Base-by-base conservation (phyloP, 78 protist species). In the Dictyostelium firmibasis region DNA sequence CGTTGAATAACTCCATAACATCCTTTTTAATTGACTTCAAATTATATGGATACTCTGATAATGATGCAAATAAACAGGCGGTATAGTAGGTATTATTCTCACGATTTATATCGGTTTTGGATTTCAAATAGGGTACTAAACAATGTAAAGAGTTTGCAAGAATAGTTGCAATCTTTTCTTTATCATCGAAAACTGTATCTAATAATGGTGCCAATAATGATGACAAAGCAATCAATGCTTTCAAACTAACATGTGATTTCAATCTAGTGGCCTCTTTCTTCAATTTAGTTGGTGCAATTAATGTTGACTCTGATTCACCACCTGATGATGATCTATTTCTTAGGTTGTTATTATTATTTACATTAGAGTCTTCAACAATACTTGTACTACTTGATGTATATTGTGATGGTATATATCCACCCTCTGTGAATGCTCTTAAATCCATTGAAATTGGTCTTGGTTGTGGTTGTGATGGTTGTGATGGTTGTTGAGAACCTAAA, bases 1-100 rank as follows among this genome's bases (percentile, higher is more conserved):
- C 94, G 70, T 43, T 23, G 33, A 89, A 89, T 4, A 89, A 67
- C 16, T 89, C 94, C 16, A 89, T 18, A 18, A 81, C 86, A 74
- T 92, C 92, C 35, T 85, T 92, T 84, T 50, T 81, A 83, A 92
- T 85, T 23, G 92, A 92, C 36, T 92, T 84, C 11, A 84, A 44
- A 29, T 85, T 92, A 23, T 92, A 92, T 44, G 92, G 43, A 83
- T 72, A 92, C 25, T 92, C 91, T 16, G 96, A 64, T 5, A 85
- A n/a, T 41, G 91, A 92, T 13, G 86, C 16, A 36, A 85, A 92
- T 43, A 85, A 35, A 83, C 87, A 74, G 5, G 87, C 36, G n/a
- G 92, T 76, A 83, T 85, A 85, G 35, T 33, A 92, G 4, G 88
- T 44, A 33, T 31, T 72, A 18, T 84, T 85, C 33, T 85, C 96